Base-by-base conservation (phyloP, 2,329 filamentous ascomycete species). In the Cladophialophora carrionii region DNA sequence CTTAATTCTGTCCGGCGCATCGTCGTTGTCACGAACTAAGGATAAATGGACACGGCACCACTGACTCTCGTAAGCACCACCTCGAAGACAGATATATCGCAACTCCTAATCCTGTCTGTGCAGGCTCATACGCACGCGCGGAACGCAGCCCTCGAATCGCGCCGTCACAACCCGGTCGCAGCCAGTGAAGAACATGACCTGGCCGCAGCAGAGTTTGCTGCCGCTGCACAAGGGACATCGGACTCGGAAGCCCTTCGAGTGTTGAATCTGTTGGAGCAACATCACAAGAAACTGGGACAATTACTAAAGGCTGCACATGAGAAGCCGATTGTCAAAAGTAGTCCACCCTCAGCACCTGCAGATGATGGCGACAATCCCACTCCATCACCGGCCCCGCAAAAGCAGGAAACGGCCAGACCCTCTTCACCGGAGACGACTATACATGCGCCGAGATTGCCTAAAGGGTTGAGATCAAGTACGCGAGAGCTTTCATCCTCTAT, bases 101-200 rank as follows among this genome's bases (percentile, higher is more conserved):
- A 49, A 61, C 61, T 41, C 34, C 64, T 67, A 59, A 63, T 53
- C n/a, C 32, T 57, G 49, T 58, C 46, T 73, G 75, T 74, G 64
- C 71, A 94, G 87, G 94, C 93, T 68, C 91, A 96, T 78, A 89
- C 94, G 71, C 92, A 97, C 79, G 93, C 92, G 57, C 88, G 88
- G 73, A 93, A 91, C 73, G 93, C 94, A 51, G 88, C 91, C 26
- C 83, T 88, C 26, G 91, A 93, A 62, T 87, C 85, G 37, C 82
- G 84, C 69, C 84, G 85, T 70, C 81, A 83, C 26, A 83, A 95
- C 75, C 91, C 91, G 62, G 89, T 89, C 6, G 88, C 91, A 55
- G 94, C 94, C 68, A 90, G 92, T 74, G 90, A 90, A 73, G 91
- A 96, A 77, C 94, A 98, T 78, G 88, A 93, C 60, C 83, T 90